A percentile compares a stretch with the other conserved stretches of the same genome.
Conservation (phyloP, 2,329 filamentous ascomycete species). For the Teratosphaeria nubilosa region DNA sequence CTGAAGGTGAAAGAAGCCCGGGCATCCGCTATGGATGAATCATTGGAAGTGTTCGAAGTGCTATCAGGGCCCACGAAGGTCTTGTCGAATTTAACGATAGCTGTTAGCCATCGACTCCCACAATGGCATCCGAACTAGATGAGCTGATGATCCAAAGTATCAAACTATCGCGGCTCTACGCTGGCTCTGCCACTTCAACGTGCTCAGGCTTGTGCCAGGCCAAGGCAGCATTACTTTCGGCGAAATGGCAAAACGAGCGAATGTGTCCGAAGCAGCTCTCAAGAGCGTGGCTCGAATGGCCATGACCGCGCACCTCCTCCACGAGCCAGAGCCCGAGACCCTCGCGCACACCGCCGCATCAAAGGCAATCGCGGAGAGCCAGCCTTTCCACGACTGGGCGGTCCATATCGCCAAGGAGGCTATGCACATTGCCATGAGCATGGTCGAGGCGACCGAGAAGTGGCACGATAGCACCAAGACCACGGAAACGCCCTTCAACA, state of each 20-base stretch:
- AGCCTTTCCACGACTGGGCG: neutral
- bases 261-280: neutral
- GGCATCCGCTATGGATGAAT: too few species aligned
- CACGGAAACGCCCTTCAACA: neutral
- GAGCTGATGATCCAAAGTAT: neutral
- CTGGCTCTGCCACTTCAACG: neutral
- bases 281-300: neutral
- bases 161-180: neutral
- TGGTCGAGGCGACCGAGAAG: neutral
- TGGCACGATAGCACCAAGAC: neutral
- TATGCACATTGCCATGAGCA: neutral
- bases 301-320: neutral
- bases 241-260: neutral
- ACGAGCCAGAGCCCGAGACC: neutral
- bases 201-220: neutral
- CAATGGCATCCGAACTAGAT: too few species aligned
- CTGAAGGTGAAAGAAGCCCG: too few species aligned
- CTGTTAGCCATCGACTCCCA: too few species aligned
- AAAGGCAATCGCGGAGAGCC: neutral
- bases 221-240: neutral
- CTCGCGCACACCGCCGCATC: neutral
- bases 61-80: too few species aligned
- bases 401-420: neutral
- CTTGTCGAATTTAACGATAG: too few species aligned
- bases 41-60: too few species aligned